phyloP scores from a whole-genome alignment of 805 yeast genomes.

The Ogataea haglerorum region DNA sequence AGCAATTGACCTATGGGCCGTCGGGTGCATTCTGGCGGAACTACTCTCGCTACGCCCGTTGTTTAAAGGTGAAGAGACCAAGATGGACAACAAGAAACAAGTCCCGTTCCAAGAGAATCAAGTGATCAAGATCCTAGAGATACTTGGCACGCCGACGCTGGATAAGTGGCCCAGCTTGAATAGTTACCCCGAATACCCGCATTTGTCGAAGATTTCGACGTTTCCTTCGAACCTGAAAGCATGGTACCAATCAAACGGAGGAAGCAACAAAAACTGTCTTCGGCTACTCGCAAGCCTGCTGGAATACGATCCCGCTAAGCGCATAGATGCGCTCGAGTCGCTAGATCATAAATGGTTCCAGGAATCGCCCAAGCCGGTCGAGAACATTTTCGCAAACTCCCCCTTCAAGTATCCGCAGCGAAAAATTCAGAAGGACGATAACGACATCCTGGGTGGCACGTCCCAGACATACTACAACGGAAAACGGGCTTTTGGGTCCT shows the following conservation, averaged over 20 bases:
- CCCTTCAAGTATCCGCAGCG: slow-evolving; percentile 77
- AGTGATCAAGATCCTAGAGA: slow-evolving; percentile 83
- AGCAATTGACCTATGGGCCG: slow-evolving; percentile 92
- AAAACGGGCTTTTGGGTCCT: slow-evolving; percentile 13
- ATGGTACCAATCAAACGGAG: slow-evolving; percentile 87
- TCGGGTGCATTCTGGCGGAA: slow-evolving; percentile 93
- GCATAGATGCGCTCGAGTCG: slow-evolving; percentile 78
- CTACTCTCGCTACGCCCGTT: slow-evolving; percentile 84
- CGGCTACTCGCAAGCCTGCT: slow-evolving; percentile 60
- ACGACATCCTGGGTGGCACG: slow-evolving; percentile 52
- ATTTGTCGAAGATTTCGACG: slow-evolving; percentile 54
- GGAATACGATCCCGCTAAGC: slow-evolving; percentile 76
- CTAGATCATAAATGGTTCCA: slow-evolving; percentile 75
- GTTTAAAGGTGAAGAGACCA: slow-evolving; percentile 97
- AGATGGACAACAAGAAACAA: slow-evolving; percentile 87
- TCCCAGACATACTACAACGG: slow-evolving; percentile 18
- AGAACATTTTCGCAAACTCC: slow-evolving; percentile 77
- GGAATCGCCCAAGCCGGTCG: slow-evolving; percentile 63
- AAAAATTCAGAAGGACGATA: slow-evolving; percentile 82
- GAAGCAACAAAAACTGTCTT: slow-evolving; percentile 64
- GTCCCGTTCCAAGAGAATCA: slow-evolving; percentile 95
- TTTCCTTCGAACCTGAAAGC: slow-evolving; percentile 69
- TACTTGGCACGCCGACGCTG: slow-evolving; percentile 83
- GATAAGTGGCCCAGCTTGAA: slow-evolving; percentile 77
- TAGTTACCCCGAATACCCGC: slow-evolving; percentile 79